Percentiles rank a stretch among this genome's conserved stretches.
These are phyloP conservation scores for Ceratobasidium sp. DNA, from an alignment of 1,284 basidiomycete species.

Conservation along the genomic window DNA sequence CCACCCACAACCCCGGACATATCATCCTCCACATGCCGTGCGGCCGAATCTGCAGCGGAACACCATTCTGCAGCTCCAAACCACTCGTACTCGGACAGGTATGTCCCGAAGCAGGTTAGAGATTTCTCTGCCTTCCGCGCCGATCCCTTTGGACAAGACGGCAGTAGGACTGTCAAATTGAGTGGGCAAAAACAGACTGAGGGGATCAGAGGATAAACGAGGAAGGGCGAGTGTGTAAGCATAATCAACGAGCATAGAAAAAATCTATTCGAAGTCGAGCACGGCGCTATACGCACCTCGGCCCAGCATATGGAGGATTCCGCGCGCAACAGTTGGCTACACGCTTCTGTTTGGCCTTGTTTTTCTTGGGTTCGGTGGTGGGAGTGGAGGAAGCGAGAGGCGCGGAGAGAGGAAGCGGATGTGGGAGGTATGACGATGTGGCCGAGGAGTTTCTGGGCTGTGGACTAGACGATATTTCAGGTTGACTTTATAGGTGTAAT, in stretches of 20 bases:
- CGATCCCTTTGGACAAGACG: neutral
- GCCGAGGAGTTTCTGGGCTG: constrained; percentile 86
- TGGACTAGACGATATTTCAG: constrained; percentile 83
- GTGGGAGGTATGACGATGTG: constrained; percentile 78
- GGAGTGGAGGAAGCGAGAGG: constrained; percentile 54
- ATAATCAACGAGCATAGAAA: constrained; percentile 91
- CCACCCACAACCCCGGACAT: constrained; percentile 66
- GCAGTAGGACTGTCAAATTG: neutral
- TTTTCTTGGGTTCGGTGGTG: constrained; percentile 57
- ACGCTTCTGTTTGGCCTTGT: constrained; percentile 74
- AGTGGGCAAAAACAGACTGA: constrained; percentile 5
- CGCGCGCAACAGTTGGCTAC: constrained; percentile 83
- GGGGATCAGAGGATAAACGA: neutral
- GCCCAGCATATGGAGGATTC: constrained; percentile 85
- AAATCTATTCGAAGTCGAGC: constrained; percentile 95
- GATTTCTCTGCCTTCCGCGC: constrained; percentile 75
- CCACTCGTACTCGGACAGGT: constrained; percentile 80
- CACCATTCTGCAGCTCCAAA: too few species aligned
- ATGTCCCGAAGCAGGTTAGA: constrained; percentile 89
- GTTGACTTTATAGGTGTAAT: constrained; percentile 67
- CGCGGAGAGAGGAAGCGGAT: constrained; percentile 59
- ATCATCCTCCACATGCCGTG: constrained; percentile 71
- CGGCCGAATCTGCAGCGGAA: constrained; percentile 82
- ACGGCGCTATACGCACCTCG: constrained; percentile 87
- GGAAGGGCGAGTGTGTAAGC: constrained; percentile 67